A percentile compares a stretch with the other conserved stretches of the same genome.
Evolutionary conservation across 1,284 basidiomycete species (phyloP).

Genomic region (Uromyces viciae-fabae): DNA sequence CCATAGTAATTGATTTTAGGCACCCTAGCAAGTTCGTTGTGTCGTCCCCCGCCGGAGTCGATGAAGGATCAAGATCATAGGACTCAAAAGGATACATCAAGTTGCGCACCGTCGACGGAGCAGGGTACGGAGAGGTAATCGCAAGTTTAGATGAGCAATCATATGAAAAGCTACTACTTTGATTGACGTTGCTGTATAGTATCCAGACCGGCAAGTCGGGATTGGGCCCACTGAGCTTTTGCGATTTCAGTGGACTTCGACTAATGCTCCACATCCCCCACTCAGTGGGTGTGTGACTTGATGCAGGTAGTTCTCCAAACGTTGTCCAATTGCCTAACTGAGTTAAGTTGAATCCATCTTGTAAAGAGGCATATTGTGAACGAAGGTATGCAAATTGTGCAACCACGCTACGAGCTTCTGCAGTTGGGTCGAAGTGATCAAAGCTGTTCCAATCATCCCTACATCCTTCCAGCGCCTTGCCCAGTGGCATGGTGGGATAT

Average conservation of each 20-base stretch:
- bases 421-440: constrained; percentile 86
- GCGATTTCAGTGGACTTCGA: constrained; percentile 23
- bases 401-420: constrained; percentile 68
- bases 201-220: constrained; percentile 54
- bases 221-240: constrained; percentile 61
- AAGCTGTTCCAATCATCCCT: constrained; percentile 80
- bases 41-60: constrained; percentile 61
- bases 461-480: constrained; percentile 72
- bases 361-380: constrained; percentile 65
- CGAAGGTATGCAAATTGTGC: constrained; percentile 70
- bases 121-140: constrained; percentile 65
- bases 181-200: constrained; percentile 41
- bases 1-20: constrained; percentile 64
- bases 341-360: constrained; percentile 76
- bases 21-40: constrained; percentile 69
- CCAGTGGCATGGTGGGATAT: constrained; percentile 82
- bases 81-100: constrained; percentile 75
- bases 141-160: constrained; percentile 55
- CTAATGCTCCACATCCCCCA: constrained; percentile 79
- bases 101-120: constrained; percentile 66
- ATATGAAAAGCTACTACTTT: constrained; percentile 18
- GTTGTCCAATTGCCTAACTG: constrained; percentile 77
- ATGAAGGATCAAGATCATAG: constrained; percentile 65
- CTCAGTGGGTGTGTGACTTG: constrained; percentile 72
- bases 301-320: constrained; percentile 71